Percentiles rank a stretch among this genome's conserved stretches.
Evolutionary conservation across 345 rosid genomes (phyloP).

Genomic region (Anastatica hierochuntica): DNA sequence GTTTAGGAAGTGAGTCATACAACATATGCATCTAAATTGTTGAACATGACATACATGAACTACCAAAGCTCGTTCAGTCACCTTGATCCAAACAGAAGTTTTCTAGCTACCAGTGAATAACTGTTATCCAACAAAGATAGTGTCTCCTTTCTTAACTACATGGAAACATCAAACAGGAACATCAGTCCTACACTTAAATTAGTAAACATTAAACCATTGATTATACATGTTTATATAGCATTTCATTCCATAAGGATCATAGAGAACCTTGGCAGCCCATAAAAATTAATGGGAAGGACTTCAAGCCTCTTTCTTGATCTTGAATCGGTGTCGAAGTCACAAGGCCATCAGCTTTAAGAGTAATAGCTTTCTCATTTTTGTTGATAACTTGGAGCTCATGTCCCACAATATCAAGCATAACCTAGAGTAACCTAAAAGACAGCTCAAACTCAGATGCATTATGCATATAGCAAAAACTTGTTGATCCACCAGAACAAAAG

Average conservation of each 20-base stretch:
- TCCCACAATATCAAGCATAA: too few species aligned
- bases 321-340: slow-evolving; percentile 73
- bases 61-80: slow-evolving; percentile 2
- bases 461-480: too few species aligned
- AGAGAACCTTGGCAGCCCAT: slow-evolving; percentile 63
- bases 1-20: not conserved
- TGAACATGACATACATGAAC: not conserved
- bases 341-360: slow-evolving; percentile 59
- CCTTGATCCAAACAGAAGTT: slow-evolving; percentile 98
- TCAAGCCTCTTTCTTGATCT: slow-evolving; percentile 68
- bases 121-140: slow-evolving; percentile 88
- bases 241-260: not conserved
- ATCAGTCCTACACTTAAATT: not conserved
- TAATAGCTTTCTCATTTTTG: slow-evolving; percentile 62
- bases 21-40: not conserved
- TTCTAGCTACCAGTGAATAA: slow-evolving; percentile 96
- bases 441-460: too few species aligned
- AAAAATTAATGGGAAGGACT: slow-evolving; percentile 82
- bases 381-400: too few species aligned
- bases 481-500: too few species aligned
- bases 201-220: not conserved
- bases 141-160: slow-evolving; percentile 90
- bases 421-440: too few species aligned
- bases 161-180: slow-evolving; percentile 29
- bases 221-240: not conserved